phyloP scores from a whole-genome alignment of 2,329 filamentous ascomycete genomes.

The Diplodia scrobiculata region DNA sequence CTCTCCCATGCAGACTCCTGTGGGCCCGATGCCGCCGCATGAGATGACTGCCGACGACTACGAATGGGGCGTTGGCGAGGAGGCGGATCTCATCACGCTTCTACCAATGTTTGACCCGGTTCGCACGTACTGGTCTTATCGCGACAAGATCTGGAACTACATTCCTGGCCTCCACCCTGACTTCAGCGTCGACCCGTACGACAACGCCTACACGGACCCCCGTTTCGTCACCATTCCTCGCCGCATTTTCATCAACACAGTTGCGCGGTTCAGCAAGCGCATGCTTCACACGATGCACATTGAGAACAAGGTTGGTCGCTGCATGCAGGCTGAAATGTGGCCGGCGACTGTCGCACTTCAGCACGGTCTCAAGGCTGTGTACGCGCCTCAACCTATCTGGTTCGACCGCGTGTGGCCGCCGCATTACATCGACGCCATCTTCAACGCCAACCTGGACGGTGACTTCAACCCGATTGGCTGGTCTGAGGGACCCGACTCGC shows the following conservation, averaged over 20 bases:
- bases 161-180: slow-evolving; percentile 66
- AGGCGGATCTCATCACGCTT: slow-evolving; percentile 87
- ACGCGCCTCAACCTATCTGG: slow-evolving; percentile 84
- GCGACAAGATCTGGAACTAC: slow-evolving; percentile 56
- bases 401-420: slow-evolving; percentile 85
- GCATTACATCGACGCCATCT: slow-evolving; percentile 72
- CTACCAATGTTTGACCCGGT: slow-evolving; percentile 91
- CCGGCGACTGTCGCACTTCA: slow-evolving; percentile 83
- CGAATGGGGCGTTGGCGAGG: slow-evolving; percentile 83
- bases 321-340: slow-evolving; percentile 97
- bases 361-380: slow-evolving; percentile 90
- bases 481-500: slow-evolving; percentile 48
- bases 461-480: slow-evolving; percentile 60
- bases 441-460: slow-evolving; percentile 71
- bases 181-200: slow-evolving; percentile 75
- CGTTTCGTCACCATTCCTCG: slow-evolving; percentile 60
- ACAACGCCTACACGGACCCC: slow-evolving; percentile 57
- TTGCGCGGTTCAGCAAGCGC: slow-evolving; percentile 76
- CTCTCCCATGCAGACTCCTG: slow-evolving; percentile 68
- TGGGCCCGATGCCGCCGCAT: slow-evolving; percentile 73
- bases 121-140: slow-evolving; percentile 73
- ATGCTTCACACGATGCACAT: slow-evolving; percentile 86
- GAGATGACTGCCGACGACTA: slow-evolving; percentile 78
- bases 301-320: slow-evolving; percentile 83
- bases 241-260: slow-evolving; percentile 84